These are phyloP conservation scores for Nepenthes gracilis DNA, from an alignment of 148 eudicot species.

Conservation along the genomic window DNA sequence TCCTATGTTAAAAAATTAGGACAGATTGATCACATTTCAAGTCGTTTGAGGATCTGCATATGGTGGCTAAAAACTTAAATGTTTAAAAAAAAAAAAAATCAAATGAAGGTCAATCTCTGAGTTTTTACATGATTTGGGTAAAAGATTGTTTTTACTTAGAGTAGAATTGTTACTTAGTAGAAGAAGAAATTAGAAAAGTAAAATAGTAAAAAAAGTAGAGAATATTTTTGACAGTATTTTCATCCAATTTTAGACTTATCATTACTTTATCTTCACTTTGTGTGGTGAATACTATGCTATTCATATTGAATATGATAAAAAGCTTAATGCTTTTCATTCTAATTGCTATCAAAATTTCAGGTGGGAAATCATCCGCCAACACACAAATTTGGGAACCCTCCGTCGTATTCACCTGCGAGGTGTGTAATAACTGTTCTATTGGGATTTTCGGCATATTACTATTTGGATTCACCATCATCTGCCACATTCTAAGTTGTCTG, in stretches of 20 bases:
- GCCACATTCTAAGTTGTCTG: not conserved
- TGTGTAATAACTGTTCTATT: conserved; percentile 1
- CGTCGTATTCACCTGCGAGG: conserved; percentile 42
- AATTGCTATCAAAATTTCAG: conserved; percentile 10
- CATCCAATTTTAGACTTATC: not conserved
- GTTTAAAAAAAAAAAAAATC: too few relatives aligned
- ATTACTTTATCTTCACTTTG: not conserved
- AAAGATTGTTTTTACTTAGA: too few relatives aligned
- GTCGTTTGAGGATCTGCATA: too few relatives aligned
- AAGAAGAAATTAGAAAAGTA: too few relatives aligned
- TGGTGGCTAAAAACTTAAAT: too few relatives aligned
- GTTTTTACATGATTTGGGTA: too few relatives aligned
- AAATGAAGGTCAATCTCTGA: too few relatives aligned
- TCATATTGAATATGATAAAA: conserved; percentile 2
- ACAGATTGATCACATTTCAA: not conserved
- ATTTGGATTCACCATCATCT: not conserved
- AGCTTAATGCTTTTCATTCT: too few relatives aligned
- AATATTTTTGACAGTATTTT: too few relatives aligned
- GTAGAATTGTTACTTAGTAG: too few relatives aligned
- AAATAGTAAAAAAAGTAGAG: too few relatives aligned
- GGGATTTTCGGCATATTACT: not conserved
- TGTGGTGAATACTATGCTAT: not conserved
- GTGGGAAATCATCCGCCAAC: conserved; percentile 43
- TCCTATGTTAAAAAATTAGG: not conserved
- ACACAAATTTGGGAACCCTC: conserved; percentile 41